Evolutionary conservation across 305 asterid genomes (phyloP), one percentile per base, ranked within the genome.

Genomic region (Fraxinus paxiana): DNA sequence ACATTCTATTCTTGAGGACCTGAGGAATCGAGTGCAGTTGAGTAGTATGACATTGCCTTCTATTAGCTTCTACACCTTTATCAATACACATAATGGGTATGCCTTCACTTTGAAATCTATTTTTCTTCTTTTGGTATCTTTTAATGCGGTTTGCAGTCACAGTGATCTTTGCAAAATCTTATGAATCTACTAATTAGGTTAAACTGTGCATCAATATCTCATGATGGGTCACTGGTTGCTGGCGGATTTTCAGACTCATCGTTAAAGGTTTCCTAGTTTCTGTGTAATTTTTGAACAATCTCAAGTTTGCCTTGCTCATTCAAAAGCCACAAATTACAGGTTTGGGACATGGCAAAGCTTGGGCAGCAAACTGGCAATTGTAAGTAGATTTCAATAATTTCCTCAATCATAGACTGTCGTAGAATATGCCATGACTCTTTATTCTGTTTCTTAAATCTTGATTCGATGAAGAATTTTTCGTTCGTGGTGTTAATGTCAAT

Each of bases 161-260:
- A n/a, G 28, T 76, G 84, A 85, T 84, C 24, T 77, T 26, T 54
- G 22, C 78, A 67, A 77, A 81, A 76, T 73, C 82, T 41, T 83
- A 28, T 63, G 3, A 48, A 70, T 67, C 24, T 81, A 17, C 63
- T 41, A 56, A 48, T 24, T 85, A 94, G 98, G 83, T 83, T 95
- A 84, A 95, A 92, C 81, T 92, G 96, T 86, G 96, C 97, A 83
- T 91, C 99, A 72, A 94, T 94, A 87, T 92, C 98, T 80, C 93
- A 90, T 76, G 99, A 95, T 86, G 99, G 99, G 70, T 92, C 99
- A 67, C 85, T 94, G 85, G 90, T 94, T 85, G 97, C 96, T 80
- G 99, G 97, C 85, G 99, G 98, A 82, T 95, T 95, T 89, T 95
- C 99, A 24, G 99, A 95, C 86, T 94, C 99, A 48, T 92, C 99